Evolutionary conservation across 2,329 filamentous ascomycete species (phyloP), one percentile per base, ranked within the genome.

Genomic region (Simplicillium sp.): DNA sequence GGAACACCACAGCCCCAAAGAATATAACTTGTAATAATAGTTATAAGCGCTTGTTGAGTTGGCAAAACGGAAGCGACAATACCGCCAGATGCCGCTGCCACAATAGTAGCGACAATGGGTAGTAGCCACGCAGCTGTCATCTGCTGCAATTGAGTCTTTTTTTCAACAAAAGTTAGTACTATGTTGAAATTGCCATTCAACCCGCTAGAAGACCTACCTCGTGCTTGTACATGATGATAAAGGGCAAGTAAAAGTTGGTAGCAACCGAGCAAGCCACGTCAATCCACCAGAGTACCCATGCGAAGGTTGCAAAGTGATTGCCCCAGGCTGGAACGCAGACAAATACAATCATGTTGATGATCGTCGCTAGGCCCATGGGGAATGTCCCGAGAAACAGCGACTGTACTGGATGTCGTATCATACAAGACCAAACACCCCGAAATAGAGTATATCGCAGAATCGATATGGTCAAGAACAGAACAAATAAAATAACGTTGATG

Each of bases 301-400:
- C 70, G 31, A 73, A 54, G 40, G 64, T 62, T 18, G 61, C 61
- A 9, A 64, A 64, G 66, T 72, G 70, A 11, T 60, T 45, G 0
- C 75, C 77, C 77, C 75, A 82, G 8, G 71, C 70, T 1, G 74
- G 50, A 2, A 52, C 67, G 47, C 77, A 82, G 4, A 80, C 65
- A 29, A 72, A 65, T 7, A 73, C 65, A 47, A 74, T 69, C 66
- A 77, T 74, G 38, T 77, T 74, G 39, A 82, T 66, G 6, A 82
- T 71, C 0, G 77, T 82, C 1, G 75, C 70, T 25, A 82, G 66
- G 0, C 71, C 77, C 71, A 82, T 81, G 0, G 78, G 77, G 18
- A 81, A 67, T 0, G 75, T 77, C 1, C 72, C 80, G 12, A 82
- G 55, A 49, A 83, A 82, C 32, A 84, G 65, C 2, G 71, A 76